These are phyloP conservation scores for Phytophthora citricola DNA, from an alignment of 352 stramenopile species.

Conservation along the genomic window DNA sequence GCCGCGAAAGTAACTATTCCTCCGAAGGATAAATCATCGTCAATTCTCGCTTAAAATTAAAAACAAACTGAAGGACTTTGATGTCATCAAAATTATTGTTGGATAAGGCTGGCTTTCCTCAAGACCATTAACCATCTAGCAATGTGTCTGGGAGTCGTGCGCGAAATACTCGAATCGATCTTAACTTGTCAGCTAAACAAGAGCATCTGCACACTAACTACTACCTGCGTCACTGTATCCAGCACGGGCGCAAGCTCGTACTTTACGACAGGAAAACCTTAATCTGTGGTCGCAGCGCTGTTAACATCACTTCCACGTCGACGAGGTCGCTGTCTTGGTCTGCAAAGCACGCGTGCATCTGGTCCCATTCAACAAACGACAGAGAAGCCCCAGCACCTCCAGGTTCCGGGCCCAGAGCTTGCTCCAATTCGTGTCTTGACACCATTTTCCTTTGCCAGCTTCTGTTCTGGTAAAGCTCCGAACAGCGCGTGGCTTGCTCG, in stretches of 20 bases:
- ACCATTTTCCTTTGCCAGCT: constrained; percentile 31
- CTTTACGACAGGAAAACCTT: constrained; percentile 35
- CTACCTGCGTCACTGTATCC: constrained; percentile 59
- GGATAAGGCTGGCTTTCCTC: too few species aligned
- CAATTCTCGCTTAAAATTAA: background rate
- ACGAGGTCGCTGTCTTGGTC: constrained; percentile 48
- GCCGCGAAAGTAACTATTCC: too few species aligned
- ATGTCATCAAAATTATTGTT: too few species aligned
- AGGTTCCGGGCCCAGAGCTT: constrained; percentile 39
- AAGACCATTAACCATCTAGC: too few species aligned
- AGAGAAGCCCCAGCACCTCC: constrained; percentile 36
- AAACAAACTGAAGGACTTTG: too few species aligned
- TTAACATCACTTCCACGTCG: constrained; percentile 47
- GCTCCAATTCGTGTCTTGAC: constrained; percentile 49
- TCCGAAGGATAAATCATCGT: too few species aligned
- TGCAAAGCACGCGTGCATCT: constrained; percentile 51
- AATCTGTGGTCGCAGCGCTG: constrained; percentile 43
- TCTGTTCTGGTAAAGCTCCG: background rate
- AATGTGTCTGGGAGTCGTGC: too few species aligned
- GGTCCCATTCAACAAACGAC: constrained; percentile 51
- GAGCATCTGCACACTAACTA: constrained; percentile 63
- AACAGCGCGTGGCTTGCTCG: constrained; percentile 26
- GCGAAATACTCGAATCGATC: too few species aligned
- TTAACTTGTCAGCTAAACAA: constrained; percentile 12
- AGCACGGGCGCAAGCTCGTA: constrained; percentile 69